Conservation (phyloP, 1,284 basidiomycete species). For the Laetiporus sulphureus region DNA sequence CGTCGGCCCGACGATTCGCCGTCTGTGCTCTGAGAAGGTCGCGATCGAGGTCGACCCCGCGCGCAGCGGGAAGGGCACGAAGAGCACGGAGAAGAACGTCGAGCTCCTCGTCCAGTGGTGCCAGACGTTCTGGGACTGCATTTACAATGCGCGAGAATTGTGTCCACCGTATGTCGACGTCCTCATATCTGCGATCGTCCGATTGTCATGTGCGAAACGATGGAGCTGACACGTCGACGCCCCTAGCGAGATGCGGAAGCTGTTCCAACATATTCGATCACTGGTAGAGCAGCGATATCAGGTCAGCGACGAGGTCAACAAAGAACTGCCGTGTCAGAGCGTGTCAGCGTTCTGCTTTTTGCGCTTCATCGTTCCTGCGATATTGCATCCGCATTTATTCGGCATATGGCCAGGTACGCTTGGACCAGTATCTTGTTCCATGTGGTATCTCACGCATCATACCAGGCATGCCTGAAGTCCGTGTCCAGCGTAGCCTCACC, state of each 20-base stretch:
- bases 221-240: conserved; percentile 12
- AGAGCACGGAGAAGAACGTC: conserved; percentile 62
- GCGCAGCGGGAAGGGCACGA: conserved; percentile 49
- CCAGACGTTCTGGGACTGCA: conserved; percentile 68
- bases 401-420: conserved; percentile 61
- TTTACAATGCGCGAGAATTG: conserved; percentile 62
- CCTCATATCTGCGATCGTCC: background rate
- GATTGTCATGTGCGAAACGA: background rate
- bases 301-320: conserved; percentile 34
- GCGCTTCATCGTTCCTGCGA: conserved; percentile 77
- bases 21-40: conserved; percentile 63
- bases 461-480: conserved; percentile 56
- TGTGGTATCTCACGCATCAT: background rate
- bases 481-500: conserved; percentile 69
- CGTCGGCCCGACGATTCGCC: conserved; percentile 61
- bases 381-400: conserved; percentile 73
- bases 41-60: conserved; percentile 74
- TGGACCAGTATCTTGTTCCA: conserved; percentile 11
- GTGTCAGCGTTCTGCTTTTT: conserved; percentile 84
- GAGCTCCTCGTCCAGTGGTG: conserved; percentile 72
- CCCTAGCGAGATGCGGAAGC: conserved; percentile 62
- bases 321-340: conserved; percentile 66
- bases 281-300: conserved; percentile 63
- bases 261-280: conserved; percentile 67
- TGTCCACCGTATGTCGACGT: conserved; percentile 72